Evolutionary conservation across 495 filamentous ascomycete genomes (phyloP).

Genomic region (Podospora didyma): DNA sequence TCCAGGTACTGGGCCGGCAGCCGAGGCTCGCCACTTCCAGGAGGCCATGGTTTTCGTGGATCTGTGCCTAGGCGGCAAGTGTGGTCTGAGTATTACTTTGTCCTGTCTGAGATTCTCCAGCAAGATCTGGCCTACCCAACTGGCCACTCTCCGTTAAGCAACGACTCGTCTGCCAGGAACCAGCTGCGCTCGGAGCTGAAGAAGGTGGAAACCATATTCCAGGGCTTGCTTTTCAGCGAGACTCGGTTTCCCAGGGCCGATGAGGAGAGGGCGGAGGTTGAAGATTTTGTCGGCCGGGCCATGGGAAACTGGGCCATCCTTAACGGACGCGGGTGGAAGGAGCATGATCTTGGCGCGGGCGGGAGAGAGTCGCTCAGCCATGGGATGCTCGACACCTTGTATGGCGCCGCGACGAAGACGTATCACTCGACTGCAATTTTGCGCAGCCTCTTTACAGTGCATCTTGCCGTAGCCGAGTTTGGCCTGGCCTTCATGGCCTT

Average conservation of each 20-base stretch:
- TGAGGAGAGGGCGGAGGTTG: conserved; percentile 67
- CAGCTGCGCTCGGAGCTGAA: conserved; percentile 71
- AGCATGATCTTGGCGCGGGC: conserved; percentile 74
- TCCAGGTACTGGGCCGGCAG: conserved; percentile 51
- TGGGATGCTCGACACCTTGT: conserved; percentile 76
- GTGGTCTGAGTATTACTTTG: conserved; percentile 78
- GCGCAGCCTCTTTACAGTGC: conserved; percentile 82
- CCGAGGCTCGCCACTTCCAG: conserved; percentile 31
- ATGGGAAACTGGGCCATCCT: conserved; percentile 81
- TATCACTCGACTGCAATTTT: conserved; percentile 89
- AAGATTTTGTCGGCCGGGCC: conserved; percentile 74
- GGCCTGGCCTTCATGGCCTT: conserved; percentile 81
- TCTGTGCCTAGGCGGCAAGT: conserved; percentile 53
- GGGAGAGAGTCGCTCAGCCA: conserved; percentile 68
- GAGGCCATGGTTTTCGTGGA: conserved; percentile 43
- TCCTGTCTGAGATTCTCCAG: conserved; percentile 63
- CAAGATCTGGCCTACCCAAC: conserved; percentile 48
- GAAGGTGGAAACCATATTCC: conserved; percentile 68
- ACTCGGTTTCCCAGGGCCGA: conserved; percentile 80
- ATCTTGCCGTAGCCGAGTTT: conserved; percentile 81
- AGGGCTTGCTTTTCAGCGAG: conserved; percentile 66
- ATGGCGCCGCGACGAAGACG: conserved; percentile 83
- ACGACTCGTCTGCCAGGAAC: conserved; percentile 49
- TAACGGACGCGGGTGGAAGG: conserved; percentile 68
- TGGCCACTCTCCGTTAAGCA: conserved; percentile 32